Percentiles rank a stretch among this genome's conserved stretches.
Conservation (phyloP, 192 early-diverging fungal genomes). For the Coemansia sp. region DNA sequence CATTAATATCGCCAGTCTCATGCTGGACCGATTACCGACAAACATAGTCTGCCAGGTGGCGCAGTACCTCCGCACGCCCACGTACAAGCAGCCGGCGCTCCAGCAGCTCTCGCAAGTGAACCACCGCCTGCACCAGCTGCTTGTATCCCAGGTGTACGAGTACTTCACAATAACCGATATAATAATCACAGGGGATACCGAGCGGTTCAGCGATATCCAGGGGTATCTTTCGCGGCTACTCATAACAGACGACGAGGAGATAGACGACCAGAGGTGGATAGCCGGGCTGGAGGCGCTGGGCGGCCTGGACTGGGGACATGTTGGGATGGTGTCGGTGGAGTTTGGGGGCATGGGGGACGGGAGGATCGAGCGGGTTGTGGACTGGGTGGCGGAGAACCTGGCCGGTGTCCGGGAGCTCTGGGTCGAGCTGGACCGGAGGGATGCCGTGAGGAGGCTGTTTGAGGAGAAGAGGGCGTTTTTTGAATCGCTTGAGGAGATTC, state of each 20-base stretch:
- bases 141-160: conserved; percentile 17
- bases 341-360: conserved; percentile 5
- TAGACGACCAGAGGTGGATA: conserved; percentile 18
- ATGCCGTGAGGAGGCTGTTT: conserved; percentile 1
- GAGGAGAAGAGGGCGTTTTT: background rate
- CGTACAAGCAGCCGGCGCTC: conserved; percentile 20
- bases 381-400: conserved; percentile 11
- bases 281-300: background rate
- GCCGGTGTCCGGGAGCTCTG: conserved; percentile 12
- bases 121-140: conserved; percentile 4
- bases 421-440: conserved; percentile 16
- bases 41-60: conserved; percentile 11
- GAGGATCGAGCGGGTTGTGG: background rate
- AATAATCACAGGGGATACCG: background rate
- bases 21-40: conserved; percentile 24
- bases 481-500: conserved; percentile 8
- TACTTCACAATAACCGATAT: conserved; percentile 29
- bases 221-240: conserved; percentile 19
- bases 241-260: conserved; percentile 15
- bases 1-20: background rate
- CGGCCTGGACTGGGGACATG: conserved; percentile 14
- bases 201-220: conserved; percentile 13
- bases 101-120: conserved; percentile 13
- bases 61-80: conserved; percentile 29
- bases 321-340: conserved; percentile 33